These are phyloP conservation scores for Termitomyces sp. DNA, from an alignment of 768 basidiomycete species.

Conservation along the genomic window DNA sequence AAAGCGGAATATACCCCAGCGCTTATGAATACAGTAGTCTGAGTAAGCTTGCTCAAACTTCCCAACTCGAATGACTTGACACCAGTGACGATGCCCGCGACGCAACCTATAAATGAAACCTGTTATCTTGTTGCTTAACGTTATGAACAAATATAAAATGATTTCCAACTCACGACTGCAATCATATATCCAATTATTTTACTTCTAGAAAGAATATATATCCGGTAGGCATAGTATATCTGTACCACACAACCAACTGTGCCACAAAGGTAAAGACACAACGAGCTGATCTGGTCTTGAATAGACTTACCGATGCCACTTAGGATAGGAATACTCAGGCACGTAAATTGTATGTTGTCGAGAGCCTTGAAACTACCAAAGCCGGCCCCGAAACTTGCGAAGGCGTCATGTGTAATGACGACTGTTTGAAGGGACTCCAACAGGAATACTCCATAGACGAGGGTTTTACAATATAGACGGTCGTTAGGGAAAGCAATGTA, in stretches of 20 bases:
- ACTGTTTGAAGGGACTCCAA: constrained; percentile 23
- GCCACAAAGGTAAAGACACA: neutral
- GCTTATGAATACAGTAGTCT: constrained; percentile 13
- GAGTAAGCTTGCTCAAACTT: constrained; percentile 14
- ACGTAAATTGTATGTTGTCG: constrained; percentile 17
- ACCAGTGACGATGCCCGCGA: constrained; percentile 16
- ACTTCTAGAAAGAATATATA: constrained; percentile 21
- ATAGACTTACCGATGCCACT: constrained; percentile 20
- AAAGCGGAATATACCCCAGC: constrained; percentile 11
- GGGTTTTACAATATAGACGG: constrained; percentile 14
- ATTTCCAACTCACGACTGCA: constrained; percentile 7
- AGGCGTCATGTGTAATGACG: constrained; percentile 20
- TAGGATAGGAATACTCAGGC: constrained; percentile 23
- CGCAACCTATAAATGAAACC: constrained; percentile 14
- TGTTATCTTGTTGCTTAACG: neutral
- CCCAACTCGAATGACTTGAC: constrained; percentile 15
- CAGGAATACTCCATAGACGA: constrained; percentile 22
- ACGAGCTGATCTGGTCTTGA: neutral
- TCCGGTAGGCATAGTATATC: constrained; percentile 27
- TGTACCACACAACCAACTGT: constrained; percentile 26
- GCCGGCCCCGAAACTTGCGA: constrained; percentile 20
- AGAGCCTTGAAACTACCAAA: constrained; percentile 21
- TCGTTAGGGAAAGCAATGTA: constrained; percentile 26
- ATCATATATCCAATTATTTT: constrained; percentile 14
- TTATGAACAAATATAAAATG: neutral